Conservation (phyloP, 1,284 basidiomycete species). For the Cystobasidiaceae sp. region DNA sequence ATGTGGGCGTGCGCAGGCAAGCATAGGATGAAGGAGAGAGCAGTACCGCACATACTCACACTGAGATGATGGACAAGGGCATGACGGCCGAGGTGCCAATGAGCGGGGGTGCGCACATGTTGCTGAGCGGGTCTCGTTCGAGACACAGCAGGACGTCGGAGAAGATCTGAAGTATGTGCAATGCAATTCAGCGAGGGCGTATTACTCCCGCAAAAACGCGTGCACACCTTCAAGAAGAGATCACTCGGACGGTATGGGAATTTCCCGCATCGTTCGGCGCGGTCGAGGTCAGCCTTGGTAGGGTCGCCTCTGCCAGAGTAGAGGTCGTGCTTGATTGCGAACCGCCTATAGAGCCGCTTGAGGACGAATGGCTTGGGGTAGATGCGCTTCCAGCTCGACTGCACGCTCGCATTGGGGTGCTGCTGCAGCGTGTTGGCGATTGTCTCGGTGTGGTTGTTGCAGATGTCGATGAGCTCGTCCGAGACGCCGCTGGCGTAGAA, state of each 20-base stretch:
- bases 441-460: conserved; percentile 8
- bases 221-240: conserved; percentile 50
- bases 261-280: conserved; percentile 48
- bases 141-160: conserved; percentile 54
- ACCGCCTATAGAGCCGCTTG: conserved; percentile 38
- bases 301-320: conserved; percentile 35
- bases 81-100: conserved; percentile 56
- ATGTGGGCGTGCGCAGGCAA: background rate
- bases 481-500: conserved; percentile 17
- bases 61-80: conserved; percentile 53
- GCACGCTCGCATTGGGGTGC: background rate
- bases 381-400: conserved; percentile 27
- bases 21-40: background rate
- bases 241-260: conserved; percentile 50
- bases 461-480: conserved; percentile 17
- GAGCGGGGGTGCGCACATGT: conserved; percentile 55
- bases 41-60: conserved; percentile 43
- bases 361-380: conserved; percentile 40
- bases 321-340: conserved; percentile 42
- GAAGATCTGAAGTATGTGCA: conserved; percentile 55
- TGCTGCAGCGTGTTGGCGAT: conserved; percentile 7
- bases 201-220: no score
- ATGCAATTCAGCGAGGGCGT: background rate
- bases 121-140: conserved; percentile 53
- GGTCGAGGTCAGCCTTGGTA: conserved; percentile 48